Conservation (phyloP, 2,329 filamentous ascomycete genomes). For the Polytolypa hystricis region DNA sequence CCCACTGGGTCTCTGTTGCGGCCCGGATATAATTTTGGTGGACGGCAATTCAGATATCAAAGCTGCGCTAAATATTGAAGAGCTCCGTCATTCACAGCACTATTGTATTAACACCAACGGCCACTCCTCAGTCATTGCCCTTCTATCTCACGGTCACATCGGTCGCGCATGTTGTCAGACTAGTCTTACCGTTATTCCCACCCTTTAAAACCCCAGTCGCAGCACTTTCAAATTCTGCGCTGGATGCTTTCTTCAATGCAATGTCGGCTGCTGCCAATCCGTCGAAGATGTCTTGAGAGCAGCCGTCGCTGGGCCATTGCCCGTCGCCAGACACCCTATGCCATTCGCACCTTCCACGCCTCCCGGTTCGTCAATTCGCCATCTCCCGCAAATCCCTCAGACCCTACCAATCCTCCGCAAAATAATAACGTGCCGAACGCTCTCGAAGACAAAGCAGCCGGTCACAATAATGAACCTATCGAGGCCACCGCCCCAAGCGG, state of each 20-base stretch:
- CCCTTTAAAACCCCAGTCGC: conserved; percentile 8
- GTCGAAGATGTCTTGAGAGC: conserved; percentile 17
- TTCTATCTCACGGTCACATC: neutral
- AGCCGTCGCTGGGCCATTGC: conserved; percentile 26
- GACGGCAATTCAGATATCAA: conserved; percentile 2
- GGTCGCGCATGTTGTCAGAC: neutral
- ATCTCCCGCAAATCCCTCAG: conserved; percentile 20
- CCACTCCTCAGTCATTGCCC: neutral
- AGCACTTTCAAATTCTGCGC: conserved; percentile 9
- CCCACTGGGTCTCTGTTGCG: too few relatives aligned
- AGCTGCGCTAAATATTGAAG: neutral
- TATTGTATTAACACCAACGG: neutral
- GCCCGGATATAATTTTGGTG: neutral
- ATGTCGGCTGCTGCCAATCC: conserved; percentile 23
- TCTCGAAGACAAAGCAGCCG: neutral
- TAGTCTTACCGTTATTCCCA: neutral
- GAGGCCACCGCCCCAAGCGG: too few relatives aligned
- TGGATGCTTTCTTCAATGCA: conserved; percentile 26
- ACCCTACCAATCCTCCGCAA: conserved; percentile 13
- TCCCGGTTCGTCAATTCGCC: conserved; percentile 21
- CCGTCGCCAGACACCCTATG: conserved; percentile 23
- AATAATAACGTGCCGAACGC: conserved; percentile 14
- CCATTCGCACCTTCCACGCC: conserved; percentile 24
- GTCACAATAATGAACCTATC: neutral
- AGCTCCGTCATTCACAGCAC: neutral